Evolutionary conservation across 1,284 basidiomycete species (phyloP).

Genomic region (Pyrrhoderma noxium): DNA sequence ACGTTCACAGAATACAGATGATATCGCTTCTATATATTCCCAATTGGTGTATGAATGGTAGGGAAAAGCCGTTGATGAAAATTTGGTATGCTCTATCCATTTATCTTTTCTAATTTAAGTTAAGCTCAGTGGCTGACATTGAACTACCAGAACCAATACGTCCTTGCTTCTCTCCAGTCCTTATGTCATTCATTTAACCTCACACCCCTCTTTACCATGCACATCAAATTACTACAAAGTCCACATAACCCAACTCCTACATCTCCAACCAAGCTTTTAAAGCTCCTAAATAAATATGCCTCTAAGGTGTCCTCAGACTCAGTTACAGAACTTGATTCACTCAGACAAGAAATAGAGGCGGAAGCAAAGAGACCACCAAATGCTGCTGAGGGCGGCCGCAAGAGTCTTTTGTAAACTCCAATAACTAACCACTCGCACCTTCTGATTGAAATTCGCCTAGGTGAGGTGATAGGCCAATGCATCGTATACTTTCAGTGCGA

Average conservation of each 20-base stretch:
- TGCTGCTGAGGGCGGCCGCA: slow-evolving; percentile 46
- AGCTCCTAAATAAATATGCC: slow-evolving; percentile 40
- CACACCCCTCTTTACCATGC: slow-evolving; percentile 38
- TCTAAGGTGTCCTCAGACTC: slow-evolving; percentile 21
- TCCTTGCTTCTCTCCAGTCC: slow-evolving; percentile 43
- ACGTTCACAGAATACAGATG: slow-evolving; percentile 11
- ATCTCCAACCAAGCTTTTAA: slow-evolving; percentile 32
- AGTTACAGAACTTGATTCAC: slow-evolving; percentile 17
- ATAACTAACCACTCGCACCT: slow-evolving; percentile 79
- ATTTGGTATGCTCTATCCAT: slow-evolving; percentile 58
- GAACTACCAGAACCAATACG: slow-evolving; percentile 39
- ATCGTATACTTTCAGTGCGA: slow-evolving; percentile 78
- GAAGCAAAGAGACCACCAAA: slow-evolving; percentile 28
- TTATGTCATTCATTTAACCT: slow-evolving; percentile 30
- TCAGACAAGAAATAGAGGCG: slow-evolving; percentile 32
- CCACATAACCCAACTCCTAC: slow-evolving; percentile 24
- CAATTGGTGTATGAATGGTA: slow-evolving; percentile 54
- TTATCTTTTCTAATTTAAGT: not conserved
- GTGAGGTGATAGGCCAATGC: slow-evolving; percentile 90
- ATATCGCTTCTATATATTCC: slow-evolving; percentile 36
- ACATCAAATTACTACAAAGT: slow-evolving; percentile 38
- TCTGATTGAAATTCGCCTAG: slow-evolving; percentile 78
- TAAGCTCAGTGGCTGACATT: not conserved
- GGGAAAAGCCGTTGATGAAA: slow-evolving; percentile 37
- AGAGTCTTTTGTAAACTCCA: slow-evolving; percentile 77